A percentile compares a stretch with the other conserved stretches of the same genome.
phyloP scores from a whole-genome alignment of 371 early-diverging fungal species.

The Apophysomyces variabilis region DNA sequence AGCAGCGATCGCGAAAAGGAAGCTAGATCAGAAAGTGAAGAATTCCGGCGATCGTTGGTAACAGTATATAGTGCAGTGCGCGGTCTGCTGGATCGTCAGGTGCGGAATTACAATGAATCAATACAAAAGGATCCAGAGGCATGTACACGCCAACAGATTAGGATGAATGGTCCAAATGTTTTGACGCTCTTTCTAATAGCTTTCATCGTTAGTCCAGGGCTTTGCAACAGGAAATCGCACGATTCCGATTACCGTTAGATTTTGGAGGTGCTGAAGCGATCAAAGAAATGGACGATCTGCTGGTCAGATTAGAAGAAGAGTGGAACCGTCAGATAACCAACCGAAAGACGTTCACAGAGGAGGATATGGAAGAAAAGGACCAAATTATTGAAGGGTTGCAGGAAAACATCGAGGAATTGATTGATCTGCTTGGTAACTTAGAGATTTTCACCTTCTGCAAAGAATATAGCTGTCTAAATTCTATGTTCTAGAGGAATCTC shows the following conservation, averaged over 20 bases:
- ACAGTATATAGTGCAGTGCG: constrained; percentile 32
- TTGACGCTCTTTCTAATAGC: constrained; percentile 9
- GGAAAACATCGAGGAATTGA: constrained; percentile 30
- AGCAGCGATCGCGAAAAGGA: constrained; percentile 32
- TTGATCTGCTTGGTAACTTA: constrained; percentile 24
- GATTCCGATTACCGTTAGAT: constrained; percentile 36
- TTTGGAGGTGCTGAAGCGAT: constrained; percentile 38
- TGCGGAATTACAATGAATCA: constrained; percentile 24
- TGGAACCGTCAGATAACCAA: constrained; percentile 40
- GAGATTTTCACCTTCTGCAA: background rate
- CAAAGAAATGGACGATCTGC: constrained; percentile 34
- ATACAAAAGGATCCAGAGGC: constrained; percentile 7
- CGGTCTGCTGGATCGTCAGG: constrained; percentile 30
- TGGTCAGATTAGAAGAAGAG: constrained; percentile 42
- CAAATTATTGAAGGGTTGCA: constrained; percentile 29
- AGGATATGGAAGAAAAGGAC: constrained; percentile 38
- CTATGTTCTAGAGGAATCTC: constrained; percentile 17
- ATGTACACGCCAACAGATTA: background rate
- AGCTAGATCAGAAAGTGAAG: constrained; percentile 32
- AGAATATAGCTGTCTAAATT: background rate
- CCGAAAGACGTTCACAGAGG: constrained; percentile 31
- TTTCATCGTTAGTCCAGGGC: constrained; percentile 9
- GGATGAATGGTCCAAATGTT: background rate
- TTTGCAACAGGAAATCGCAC: constrained; percentile 21
- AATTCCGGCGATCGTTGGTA: constrained; percentile 26